Evolutionary conservation across 148 eudicot genomes (phyloP).

Genomic region (Tetragonia tetragonoides): DNA sequence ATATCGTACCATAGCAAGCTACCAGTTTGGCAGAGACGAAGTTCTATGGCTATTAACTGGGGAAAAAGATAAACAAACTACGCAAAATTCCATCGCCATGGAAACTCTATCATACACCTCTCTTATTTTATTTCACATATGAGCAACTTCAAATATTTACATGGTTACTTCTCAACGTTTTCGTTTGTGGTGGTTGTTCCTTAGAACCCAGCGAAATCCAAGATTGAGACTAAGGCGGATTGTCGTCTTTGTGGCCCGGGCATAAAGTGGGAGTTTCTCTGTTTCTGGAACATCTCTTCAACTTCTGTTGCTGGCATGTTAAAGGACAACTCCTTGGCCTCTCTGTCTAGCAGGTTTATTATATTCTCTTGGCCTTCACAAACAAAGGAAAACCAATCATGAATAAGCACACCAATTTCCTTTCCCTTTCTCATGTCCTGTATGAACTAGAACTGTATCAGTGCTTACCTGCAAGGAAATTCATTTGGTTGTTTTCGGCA

Average conservation of each 20-base stretch:
- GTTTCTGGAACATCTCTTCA: slow-evolving; percentile 24
- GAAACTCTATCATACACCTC: slow-evolving; percentile 4
- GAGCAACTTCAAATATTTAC: neutral
- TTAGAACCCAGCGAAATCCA: slow-evolving; percentile 27
- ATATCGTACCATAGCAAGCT: too few species aligned
- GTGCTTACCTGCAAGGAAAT: slow-evolving; percentile 28
- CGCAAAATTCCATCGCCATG: too few species aligned
- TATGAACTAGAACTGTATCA: neutral
- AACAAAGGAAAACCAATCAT: neutral
- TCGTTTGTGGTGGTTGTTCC: neutral
- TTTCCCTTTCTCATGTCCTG: neutral
- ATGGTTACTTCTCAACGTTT: neutral
- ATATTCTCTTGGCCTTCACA: slow-evolving; percentile 30
- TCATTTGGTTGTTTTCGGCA: slow-evolving; percentile 22
- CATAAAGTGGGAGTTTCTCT: slow-evolving; percentile 26
- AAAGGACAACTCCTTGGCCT: slow-evolving; percentile 27
- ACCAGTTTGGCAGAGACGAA: too few species aligned
- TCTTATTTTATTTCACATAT: neutral
- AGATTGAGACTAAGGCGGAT: slow-evolving; percentile 16
- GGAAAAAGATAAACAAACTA: too few species aligned
- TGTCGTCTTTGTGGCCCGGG: slow-evolving; percentile 17
- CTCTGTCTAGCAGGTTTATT: slow-evolving; percentile 26
- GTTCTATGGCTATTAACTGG: too few species aligned
- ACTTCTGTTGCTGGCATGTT: slow-evolving; percentile 24
- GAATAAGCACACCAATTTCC: neutral